phyloP scores from a whole-genome alignment of 305 asterid genomes.

The Solanum hybrid region DNA sequence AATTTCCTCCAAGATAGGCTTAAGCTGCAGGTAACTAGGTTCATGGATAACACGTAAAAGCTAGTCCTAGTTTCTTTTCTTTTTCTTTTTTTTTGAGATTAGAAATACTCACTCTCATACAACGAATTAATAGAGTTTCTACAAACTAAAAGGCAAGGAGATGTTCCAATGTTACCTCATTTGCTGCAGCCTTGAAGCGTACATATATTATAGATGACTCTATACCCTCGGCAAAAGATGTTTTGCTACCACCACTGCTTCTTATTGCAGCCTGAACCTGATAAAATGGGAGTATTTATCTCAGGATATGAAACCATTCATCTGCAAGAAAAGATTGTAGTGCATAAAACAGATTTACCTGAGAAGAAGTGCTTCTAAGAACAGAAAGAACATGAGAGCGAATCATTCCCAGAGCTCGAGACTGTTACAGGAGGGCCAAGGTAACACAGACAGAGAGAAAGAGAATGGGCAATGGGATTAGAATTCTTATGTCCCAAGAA shows the following conservation, averaged over 20 bases:
- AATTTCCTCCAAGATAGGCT: slow-evolving; percentile 85
- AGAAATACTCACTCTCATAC: slow-evolving; percentile 2
- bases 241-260: slow-evolving; percentile 21
- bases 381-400: slow-evolving; percentile 84
- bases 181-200: slow-evolving; percentile 97
- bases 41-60: slow-evolving; percentile 1
- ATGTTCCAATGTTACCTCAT: slow-evolving; percentile 45
- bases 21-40: slow-evolving; percentile 63
- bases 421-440: slow-evolving; percentile 32
- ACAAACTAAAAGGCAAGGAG: slow-evolving; percentile 2
- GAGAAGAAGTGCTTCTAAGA: slow-evolving; percentile 78
- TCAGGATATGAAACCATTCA: not conserved
- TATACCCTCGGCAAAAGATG: slow-evolving; percentile 83
- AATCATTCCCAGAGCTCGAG: slow-evolving; percentile 95
- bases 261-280: slow-evolving; percentile 78
- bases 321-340: not conserved
- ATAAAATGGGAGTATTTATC: not conserved
- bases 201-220: slow-evolving; percentile 93
- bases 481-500: not conserved
- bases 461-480: not conserved
- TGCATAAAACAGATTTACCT: slow-evolving; percentile 38
- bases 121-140: not conserved
- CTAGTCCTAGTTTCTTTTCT: not conserved
- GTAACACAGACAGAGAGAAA: not conserved
- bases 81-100: not conserved